Percentiles rank a stretch among this genome's conserved stretches.
Conservation (phyloP, 2,329 filamentous ascomycete species). For the Dendrostoma leiphaemia region DNA sequence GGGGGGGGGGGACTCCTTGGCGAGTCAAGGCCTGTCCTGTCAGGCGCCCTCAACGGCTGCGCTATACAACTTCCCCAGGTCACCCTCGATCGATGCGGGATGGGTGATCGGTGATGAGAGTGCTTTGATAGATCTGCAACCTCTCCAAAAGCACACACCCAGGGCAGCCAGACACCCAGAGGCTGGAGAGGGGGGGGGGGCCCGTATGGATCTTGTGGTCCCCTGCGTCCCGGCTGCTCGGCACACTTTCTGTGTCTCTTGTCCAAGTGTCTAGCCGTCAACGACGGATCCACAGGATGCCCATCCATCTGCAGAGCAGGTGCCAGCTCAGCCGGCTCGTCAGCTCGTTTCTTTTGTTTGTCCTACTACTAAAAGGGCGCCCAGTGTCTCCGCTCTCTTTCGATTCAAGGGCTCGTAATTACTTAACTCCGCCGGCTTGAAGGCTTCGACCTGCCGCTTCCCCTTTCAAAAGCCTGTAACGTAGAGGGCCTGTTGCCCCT, state of each 20-base stretch:
- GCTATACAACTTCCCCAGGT: too few species aligned
- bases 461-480: background rate
- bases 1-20: too few species aligned
- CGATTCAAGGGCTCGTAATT: slow-evolving; percentile 5
- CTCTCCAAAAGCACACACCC: too few species aligned
- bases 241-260: too few species aligned
- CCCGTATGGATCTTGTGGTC: too few species aligned
- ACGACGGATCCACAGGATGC: too few species aligned
- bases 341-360: too few species aligned
- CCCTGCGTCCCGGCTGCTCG: background rate
- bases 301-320: too few species aligned
- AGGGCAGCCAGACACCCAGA: background rate
- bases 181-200: too few species aligned
- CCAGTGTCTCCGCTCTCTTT: background rate
- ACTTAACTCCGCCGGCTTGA: slow-evolving; percentile 1
- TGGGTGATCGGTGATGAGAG: background rate
- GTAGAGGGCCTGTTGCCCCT: background rate
- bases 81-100: background rate
- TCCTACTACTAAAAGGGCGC: too few species aligned
- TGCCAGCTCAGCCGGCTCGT: too few species aligned
- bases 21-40: background rate
- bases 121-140: background rate
- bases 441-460: background rate
- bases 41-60: background rate
- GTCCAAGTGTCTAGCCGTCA: background rate